Percentiles rank a stretch among this genome's conserved stretches.
Evolutionary conservation across 2,329 filamentous ascomycete genomes (phyloP).

Genomic region (Pseudovirgaria hyperparasitica): DNA sequence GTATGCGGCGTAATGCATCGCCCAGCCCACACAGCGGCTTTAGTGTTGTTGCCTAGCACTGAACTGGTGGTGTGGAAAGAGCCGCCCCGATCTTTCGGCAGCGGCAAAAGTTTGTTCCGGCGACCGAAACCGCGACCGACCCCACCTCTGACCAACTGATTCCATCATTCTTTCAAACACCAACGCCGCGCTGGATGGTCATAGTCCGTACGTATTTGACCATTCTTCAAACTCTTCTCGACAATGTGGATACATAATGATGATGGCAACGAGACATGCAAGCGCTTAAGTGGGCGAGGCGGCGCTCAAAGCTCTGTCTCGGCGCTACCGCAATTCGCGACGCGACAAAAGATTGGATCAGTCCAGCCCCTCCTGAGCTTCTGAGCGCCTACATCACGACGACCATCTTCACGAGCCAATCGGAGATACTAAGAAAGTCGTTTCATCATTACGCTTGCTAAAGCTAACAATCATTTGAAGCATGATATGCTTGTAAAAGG

Average conservation of each 20-base stretch:
- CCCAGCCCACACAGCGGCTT: too few species aligned
- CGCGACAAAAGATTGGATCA: conserved; percentile 27
- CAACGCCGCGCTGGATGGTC: conserved; percentile 1
- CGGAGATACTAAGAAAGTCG: conserved; percentile 13
- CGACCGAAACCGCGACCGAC: too few species aligned
- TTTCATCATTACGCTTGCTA: conserved; percentile 19
- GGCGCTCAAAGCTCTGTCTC: conserved; percentile 7
- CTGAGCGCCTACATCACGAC: conserved; percentile 25
- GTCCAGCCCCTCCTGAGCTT: conserved; percentile 22
- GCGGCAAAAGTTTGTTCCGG: too few species aligned
- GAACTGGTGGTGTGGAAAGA: too few species aligned
- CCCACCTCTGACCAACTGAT: too few species aligned
- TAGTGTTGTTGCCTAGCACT: too few species aligned
- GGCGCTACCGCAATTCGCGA: conserved; percentile 15
- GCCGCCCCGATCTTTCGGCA: too few species aligned
- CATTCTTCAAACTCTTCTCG: background rate
- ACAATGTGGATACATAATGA: conserved; percentile 1
- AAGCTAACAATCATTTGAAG: conserved; percentile 14
- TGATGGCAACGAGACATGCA: conserved; percentile 5
- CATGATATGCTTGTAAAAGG: conserved; percentile 22
- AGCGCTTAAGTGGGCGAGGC: conserved; percentile 12
- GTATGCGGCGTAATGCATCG: too few species aligned
- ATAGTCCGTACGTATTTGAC: background rate
- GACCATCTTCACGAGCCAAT: conserved; percentile 17
- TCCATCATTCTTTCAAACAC: too few species aligned